Evolutionary conservation across 306 rosid genomes (phyloP).

Genomic region (Inga leiocalycina): DNA sequence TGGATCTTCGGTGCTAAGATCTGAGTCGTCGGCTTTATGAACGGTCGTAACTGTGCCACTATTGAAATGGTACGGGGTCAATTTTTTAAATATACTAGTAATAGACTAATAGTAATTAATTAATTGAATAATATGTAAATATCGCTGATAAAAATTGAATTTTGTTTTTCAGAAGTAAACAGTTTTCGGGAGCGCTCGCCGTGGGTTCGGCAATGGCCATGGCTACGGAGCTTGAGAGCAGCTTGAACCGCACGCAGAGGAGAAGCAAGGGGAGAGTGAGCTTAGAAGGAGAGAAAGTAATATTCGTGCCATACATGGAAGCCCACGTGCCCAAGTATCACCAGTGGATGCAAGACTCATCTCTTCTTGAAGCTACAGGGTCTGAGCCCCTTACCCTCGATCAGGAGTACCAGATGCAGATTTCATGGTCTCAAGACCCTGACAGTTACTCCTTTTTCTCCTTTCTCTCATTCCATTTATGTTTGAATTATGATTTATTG

Average conservation of each 20-base stretch:
- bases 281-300: constrained; percentile 71
- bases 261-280: constrained; percentile 49
- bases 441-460: constrained; percentile 51
- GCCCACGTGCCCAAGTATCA: constrained; percentile 84
- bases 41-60: neutral
- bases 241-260: neutral
- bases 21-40: neutral
- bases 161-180: neutral
- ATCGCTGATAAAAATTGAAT: no score
- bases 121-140: no score
- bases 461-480: neutral
- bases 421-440: constrained; percentile 84
- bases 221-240: neutral
- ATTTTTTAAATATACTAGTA: no score
- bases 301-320: constrained; percentile 82
- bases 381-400: constrained; percentile 87
- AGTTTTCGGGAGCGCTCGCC: neutral
- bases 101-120: no score
- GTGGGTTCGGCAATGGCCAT: neutral
- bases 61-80: neutral
- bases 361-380: constrained; percentile 83
- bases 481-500: neutral
- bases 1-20: neutral
- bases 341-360: constrained; percentile 80
- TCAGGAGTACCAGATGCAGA: constrained; percentile 85